Base-by-base conservation (phyloP, 768 basidiomycete genomes). In the Kwoniella dendrophila region DNA sequence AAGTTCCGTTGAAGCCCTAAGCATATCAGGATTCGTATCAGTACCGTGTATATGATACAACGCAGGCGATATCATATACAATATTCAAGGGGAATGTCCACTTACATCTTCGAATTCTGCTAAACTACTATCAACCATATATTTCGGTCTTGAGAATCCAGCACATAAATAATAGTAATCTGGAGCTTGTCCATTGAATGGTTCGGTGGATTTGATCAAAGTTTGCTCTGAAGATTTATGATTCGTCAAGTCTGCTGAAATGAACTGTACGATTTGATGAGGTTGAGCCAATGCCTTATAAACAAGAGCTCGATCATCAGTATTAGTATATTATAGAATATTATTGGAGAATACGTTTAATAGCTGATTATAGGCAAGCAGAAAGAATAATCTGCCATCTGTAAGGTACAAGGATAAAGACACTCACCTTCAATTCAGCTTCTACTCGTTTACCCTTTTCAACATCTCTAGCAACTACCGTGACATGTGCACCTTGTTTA, bases 141-240 rank as follows among this genome's bases (percentile, higher is more conserved):
- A 90, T 65, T 84, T 84, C 0, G 93, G 92, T 26, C 66, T 62
- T 30, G 71, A 67, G 40, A 81, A 82, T 12, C 93, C 93, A 0
- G 92, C 92, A 67, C 91, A 92, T 8, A 86, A 78, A 74, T 94
- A 88, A 26, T 90, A 78, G 1, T 87, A 86, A 56, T 93, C 90
- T 2, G 93, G 92, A 2, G 83, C 83, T 33, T 81, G 76, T 0
- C 87, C 86, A 4, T 79, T 82, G 67, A 86, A 83, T 0, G 83
- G 80, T 1, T 76, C 79, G 51, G 85, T 85, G 0, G 86, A 89
- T 10, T 83, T 82, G 14, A 85, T 82, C 24, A 95, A 78, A 0
- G 91, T 90, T 1, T 83, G 83, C 0, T 80, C 74, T 3, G 92
- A 86, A 0, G 82, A 81, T 10, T 80, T 71, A 0, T 84, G 82